Evolutionary conservation across 176 grass and related monocot genomes (phyloP).

Genomic region (Saccharum spontaneum): DNA sequence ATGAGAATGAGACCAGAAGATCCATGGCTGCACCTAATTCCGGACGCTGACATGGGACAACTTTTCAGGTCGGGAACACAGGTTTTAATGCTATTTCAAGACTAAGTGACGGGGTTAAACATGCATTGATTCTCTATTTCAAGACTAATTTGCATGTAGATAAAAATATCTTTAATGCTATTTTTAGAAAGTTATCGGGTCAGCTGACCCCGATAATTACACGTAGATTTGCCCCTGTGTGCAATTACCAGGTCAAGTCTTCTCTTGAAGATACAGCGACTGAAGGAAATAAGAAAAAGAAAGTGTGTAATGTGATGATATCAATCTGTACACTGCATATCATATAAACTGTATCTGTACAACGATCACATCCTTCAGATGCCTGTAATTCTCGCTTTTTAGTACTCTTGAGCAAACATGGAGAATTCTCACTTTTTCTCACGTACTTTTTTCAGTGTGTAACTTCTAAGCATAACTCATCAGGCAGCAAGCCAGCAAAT

Average conservation of each 20-base stretch:
- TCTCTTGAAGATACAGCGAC: background rate
- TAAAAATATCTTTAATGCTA: too few relatives aligned
- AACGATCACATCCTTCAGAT: background rate
- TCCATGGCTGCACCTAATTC: background rate
- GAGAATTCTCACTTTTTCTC: background rate
- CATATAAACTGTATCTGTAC: conserved; percentile 3
- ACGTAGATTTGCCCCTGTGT: too few relatives aligned
- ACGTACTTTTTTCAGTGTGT: background rate
- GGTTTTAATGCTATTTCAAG: too few relatives aligned
- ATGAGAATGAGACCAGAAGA: background rate
- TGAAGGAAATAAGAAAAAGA: background rate
- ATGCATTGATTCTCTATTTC: too few relatives aligned
- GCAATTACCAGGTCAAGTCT: background rate
- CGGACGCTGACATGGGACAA: background rate
- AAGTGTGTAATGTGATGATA: background rate
- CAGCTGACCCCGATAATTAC: too few relatives aligned
- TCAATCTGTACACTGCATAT: background rate
- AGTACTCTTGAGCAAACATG: background rate
- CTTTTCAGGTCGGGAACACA: background rate
- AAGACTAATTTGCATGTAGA: too few relatives aligned
- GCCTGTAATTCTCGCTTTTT: background rate
- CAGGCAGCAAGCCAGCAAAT: too few relatives aligned
- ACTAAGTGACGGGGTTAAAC: too few relatives aligned
- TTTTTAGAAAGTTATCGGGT: too few relatives aligned
- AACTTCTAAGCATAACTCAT: background rate